Conservation (phyloP, 2,329 filamentous ascomycete species). For the Periconia sp. region DNA sequence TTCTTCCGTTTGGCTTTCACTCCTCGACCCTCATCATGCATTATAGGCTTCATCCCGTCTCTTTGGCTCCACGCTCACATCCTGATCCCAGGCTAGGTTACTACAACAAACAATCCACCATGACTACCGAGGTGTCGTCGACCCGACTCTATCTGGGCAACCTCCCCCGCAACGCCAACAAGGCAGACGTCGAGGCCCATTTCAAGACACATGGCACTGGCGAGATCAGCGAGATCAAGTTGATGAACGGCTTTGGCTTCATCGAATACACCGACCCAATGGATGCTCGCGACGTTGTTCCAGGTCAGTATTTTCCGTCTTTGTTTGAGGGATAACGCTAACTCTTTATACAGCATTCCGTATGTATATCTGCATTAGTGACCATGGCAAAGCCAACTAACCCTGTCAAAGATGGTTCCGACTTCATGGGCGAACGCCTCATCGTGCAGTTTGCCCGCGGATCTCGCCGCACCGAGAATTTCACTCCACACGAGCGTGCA, state of each 20-base stretch:
- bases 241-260: slow-evolving; percentile 99
- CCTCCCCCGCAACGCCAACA: slow-evolving; percentile 94
- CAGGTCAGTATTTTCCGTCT: slow-evolving; percentile 65
- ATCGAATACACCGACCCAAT: slow-evolving; percentile 99
- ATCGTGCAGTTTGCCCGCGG: slow-evolving; percentile 98
- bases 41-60: slow-evolving; percentile 20
- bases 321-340: slow-evolving; percentile 19
- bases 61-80: slow-evolving; percentile 36
- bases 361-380: slow-evolving; percentile 44
- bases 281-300: slow-evolving; percentile 97
- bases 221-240: slow-evolving; percentile 97
- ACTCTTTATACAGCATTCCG: slow-evolving; percentile 53
- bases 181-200: slow-evolving; percentile 93
- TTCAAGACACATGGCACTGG: slow-evolving; percentile 95
- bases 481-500: slow-evolving; percentile 64
- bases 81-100: slow-evolving; percentile 36
- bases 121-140: slow-evolving; percentile 86
- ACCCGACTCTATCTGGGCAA: slow-evolving; percentile 98
- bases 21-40: slow-evolving; percentile 18
- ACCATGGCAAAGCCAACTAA: slow-evolving; percentile 15
- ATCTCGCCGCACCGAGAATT: slow-evolving; percentile 69
- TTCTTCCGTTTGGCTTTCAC: slow-evolving; percentile 22
- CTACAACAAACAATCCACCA: slow-evolving; percentile 40
- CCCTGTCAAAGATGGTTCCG: slow-evolving; percentile 74
- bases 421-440: slow-evolving; percentile 96